Evolutionary conservation across 495 filamentous ascomycete species (phyloP), one percentile per base, ranked within the genome.

Genomic region (Lichenothelia convexa): DNA sequence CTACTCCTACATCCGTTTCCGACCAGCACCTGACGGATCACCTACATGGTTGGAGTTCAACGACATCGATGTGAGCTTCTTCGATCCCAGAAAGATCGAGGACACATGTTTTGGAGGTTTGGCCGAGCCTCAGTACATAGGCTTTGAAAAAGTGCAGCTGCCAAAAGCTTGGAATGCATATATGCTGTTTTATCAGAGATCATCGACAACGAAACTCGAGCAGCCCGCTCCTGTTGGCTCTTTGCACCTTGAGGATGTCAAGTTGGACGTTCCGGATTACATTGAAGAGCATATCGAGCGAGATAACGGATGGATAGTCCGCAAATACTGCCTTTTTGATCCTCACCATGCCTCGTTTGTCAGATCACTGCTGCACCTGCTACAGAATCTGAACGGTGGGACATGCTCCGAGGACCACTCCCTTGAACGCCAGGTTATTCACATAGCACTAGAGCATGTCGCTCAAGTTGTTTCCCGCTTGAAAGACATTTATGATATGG

Each of bases 131-230:
- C n/a, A n/a, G n/a, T n/a, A n/a, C n/a, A n/a, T n/a, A n/a, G 58
- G 64, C 20, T 16, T 13, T 6, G 24, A 45, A 4, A 51, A 30
- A 34, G 58, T 56, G 35, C 65, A 51, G 35, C 62, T 59, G 45
- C 59, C 40, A 35, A 51, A 46, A 27, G 35, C 34, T n/a, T 55
- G 50, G 35, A 59, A 44, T 55, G 89, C 86, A 13, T 99, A 99
- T 48, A 93, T 95, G 83, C 65, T 99, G 26, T 94, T 99, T 58
- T 99, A 95, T 49, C 79, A 93, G 51, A 70, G 89, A 39, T 73
- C 76, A 3, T 73, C 77, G 1, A 71, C 69, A 9, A 62, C 82
- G 38, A 63, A 68, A 15, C 54, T 67, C 47, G 52, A 58, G 27
- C 42, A 53, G 1, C 35, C 44, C n/a, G 26, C 32, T 16, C 48